These are phyloP conservation scores for Diaporthe batatas DNA, from an alignment of 2,329 filamentous ascomycete species.

Conservation along the genomic window DNA sequence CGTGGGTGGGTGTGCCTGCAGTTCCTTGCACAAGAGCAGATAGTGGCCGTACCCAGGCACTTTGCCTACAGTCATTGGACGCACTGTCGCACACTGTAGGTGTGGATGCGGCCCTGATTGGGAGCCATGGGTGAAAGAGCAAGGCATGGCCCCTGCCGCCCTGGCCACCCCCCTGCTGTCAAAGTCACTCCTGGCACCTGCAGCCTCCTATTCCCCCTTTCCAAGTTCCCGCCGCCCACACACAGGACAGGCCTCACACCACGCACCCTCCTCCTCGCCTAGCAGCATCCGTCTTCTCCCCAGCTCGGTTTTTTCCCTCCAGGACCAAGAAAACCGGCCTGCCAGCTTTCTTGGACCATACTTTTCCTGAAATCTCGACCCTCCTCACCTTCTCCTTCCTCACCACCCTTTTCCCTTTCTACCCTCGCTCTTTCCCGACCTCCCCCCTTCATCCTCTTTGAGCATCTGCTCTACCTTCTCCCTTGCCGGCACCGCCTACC, in stretches of 20 bases:
- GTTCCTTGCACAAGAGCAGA: conserved; percentile 1
- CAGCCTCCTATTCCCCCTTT: conserved; percentile 44
- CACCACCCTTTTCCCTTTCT: conserved; percentile 32
- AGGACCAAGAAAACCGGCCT: conserved; percentile 37
- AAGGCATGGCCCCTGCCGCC: conserved; percentile 20
- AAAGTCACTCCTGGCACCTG: conserved; percentile 42
- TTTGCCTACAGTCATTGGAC: background rate
- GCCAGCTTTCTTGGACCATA: conserved; percentile 38
- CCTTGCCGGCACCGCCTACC: conserved; percentile 40
- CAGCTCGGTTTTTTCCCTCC: conserved; percentile 23
- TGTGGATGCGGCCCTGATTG: conserved; percentile 29
- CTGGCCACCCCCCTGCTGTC: conserved; percentile 25
- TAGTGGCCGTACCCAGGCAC: background rate
- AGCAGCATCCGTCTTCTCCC: conserved; percentile 11
- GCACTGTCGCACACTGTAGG: conserved; percentile 14
- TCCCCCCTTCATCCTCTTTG: conserved; percentile 45
- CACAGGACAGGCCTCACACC: conserved; percentile 23
- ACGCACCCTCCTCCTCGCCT: conserved; percentile 28
- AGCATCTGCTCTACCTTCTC: conserved; percentile 41
- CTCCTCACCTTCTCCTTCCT: conserved; percentile 33
- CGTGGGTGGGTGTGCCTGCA: conserved; percentile 1
- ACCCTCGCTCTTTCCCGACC: conserved; percentile 45
- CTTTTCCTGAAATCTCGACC: conserved; percentile 32
- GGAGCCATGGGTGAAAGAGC: conserved; percentile 13
- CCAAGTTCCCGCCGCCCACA: conserved; percentile 38